phyloP scores from a whole-genome alignment of 176 grass and related monocot genomes.

The Oryza meyeriana region DNA sequence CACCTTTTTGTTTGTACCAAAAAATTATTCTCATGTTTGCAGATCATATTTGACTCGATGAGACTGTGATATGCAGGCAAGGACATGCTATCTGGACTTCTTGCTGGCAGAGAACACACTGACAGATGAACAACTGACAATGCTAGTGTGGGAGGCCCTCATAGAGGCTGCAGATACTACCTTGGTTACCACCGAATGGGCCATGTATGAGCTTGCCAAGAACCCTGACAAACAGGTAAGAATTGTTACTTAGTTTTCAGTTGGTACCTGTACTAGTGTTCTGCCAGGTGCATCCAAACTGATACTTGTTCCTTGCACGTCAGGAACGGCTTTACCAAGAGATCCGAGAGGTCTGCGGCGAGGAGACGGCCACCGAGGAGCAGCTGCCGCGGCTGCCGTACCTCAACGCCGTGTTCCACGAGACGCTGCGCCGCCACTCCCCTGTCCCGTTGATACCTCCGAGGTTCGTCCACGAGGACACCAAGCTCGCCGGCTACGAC shows the following conservation, averaged over 20 bases:
- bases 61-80: constrained; percentile 28
- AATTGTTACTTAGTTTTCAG: no score
- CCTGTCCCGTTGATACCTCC: constrained; percentile 53
- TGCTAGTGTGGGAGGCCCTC: constrained; percentile 65
- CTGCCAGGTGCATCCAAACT: no score
- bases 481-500: constrained; percentile 55
- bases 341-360: constrained; percentile 50
- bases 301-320: neutral
- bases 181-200: constrained; percentile 70
- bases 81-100: constrained; percentile 64
- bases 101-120: constrained; percentile 56
- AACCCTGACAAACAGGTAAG: constrained; percentile 55
- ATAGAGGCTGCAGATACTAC: constrained; percentile 79
- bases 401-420: constrained; percentile 82
- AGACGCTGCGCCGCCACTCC: constrained; percentile 60
- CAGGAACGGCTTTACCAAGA: constrained; percentile 64
- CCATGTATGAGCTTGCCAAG: constrained; percentile 79
- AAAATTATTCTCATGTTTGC: neutral
- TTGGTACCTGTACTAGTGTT: no score
- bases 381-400: constrained; percentile 53
- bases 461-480: constrained; percentile 68
- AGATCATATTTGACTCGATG: neutral
- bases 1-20: neutral
- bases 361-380: constrained; percentile 53
- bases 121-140: constrained; percentile 54